phyloP scores from a whole-genome alignment of 2,329 filamentous ascomycete genomes.

The Albifimbria verrucaria region DNA sequence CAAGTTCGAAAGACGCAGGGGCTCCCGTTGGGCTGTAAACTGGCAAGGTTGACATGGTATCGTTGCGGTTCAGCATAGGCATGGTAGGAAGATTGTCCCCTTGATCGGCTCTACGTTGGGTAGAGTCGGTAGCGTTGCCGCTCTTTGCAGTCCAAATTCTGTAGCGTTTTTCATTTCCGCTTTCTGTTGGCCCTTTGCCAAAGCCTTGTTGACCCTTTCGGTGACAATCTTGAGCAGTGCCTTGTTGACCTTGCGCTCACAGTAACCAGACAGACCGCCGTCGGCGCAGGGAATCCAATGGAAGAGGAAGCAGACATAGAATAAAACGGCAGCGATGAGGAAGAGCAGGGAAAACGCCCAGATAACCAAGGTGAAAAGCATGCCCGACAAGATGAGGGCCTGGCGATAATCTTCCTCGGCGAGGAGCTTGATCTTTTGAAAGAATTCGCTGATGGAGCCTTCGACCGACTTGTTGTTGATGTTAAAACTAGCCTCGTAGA shows the following conservation, averaged over 20 bases:
- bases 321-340: slow-evolving; percentile 69
- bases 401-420: slow-evolving; percentile 73
- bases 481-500: slow-evolving; percentile 74
- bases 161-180: slow-evolving; percentile 53
- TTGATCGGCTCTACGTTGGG: slow-evolving; percentile 33
- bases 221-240: slow-evolving; percentile 81
- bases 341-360: slow-evolving; percentile 81
- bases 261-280: slow-evolving; percentile 79
- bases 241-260: slow-evolving; percentile 86
- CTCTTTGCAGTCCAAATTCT: slow-evolving; percentile 45
- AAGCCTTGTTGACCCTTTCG: slow-evolving; percentile 81
- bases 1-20: slow-evolving; percentile 50
- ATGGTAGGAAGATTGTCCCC: slow-evolving; percentile 52
- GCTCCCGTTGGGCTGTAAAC: slow-evolving; percentile 59
- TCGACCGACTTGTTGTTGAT: slow-evolving; percentile 49
- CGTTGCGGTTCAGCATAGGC: slow-evolving; percentile 57
- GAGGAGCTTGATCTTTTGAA: slow-evolving; percentile 73
- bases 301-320: slow-evolving; percentile 88
- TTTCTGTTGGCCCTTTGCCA: slow-evolving; percentile 69
- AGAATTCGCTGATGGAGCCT: slow-evolving; percentile 70
- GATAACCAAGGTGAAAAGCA: slow-evolving; percentile 87
- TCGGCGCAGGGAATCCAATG: slow-evolving; percentile 84
- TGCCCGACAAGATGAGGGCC: slow-evolving; percentile 79
- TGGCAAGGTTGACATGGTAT: slow-evolving; percentile 61
- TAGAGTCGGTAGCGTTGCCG: slow-evolving; percentile 67